A percentile compares a stretch with the other conserved stretches of the same genome.
phyloP scores from a whole-genome alignment of 768 basidiomycete species.

The Daedalea quercina region DNA sequence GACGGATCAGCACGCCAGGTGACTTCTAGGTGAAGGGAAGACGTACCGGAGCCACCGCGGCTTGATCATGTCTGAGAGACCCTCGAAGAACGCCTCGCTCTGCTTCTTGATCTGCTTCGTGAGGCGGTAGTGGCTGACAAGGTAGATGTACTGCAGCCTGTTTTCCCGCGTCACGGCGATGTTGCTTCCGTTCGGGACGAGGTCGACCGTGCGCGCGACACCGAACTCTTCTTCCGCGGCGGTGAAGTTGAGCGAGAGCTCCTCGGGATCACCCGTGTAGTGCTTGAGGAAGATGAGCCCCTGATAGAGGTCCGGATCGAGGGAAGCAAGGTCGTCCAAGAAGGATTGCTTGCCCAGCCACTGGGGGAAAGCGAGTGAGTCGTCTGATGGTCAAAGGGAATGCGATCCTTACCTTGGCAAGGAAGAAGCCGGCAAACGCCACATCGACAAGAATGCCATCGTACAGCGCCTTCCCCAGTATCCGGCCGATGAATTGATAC shows the following conservation, averaged over 20 bases:
- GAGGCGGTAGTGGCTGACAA: constrained; percentile 83
- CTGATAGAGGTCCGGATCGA: constrained; percentile 89
- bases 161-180: constrained; percentile 86
- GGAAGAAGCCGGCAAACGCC: constrained; percentile 92
- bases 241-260: constrained; percentile 85
- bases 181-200: constrained; percentile 77
- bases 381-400: not conserved
- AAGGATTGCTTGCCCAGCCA: constrained; percentile 92
- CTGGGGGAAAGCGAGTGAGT: constrained; percentile 29
- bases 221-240: constrained; percentile 88
- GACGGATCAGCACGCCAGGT: not conserved
- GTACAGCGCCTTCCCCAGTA: constrained; percentile 94
- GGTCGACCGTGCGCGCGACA: constrained; percentile 63
- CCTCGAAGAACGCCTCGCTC: constrained; percentile 84
- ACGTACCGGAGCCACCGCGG: constrained; percentile 75
- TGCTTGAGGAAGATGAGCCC: constrained; percentile 92
- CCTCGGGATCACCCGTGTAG: constrained; percentile 80
- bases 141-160: constrained; percentile 81
- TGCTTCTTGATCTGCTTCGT: constrained; percentile 85
- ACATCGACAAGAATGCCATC: constrained; percentile 94
- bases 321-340: constrained; percentile 86
- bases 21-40: not conserved
- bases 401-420: constrained; percentile 59
- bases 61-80: constrained; percentile 88
- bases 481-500: constrained; percentile 90